phyloP scores from a whole-genome alignment of 1,284 basidiomycete genomes.

The Pholiota adiposa region DNA sequence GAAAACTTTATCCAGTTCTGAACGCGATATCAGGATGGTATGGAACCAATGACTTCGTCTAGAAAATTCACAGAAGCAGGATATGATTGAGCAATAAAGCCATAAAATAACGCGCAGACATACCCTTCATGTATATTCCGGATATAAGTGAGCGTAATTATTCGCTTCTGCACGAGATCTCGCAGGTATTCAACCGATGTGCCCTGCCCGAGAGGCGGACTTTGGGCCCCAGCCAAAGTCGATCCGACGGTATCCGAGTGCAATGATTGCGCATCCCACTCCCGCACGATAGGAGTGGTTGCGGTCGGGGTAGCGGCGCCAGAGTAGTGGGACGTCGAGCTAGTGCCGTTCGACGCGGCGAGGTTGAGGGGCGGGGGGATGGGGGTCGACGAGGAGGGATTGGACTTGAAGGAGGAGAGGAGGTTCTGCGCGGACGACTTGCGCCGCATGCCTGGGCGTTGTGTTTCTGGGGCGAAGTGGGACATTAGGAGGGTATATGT shows the following conservation, averaged over 20 bases:
- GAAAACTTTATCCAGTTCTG: constrained; percentile 76
- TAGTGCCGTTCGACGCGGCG: constrained; percentile 33
- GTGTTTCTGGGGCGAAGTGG: constrained; percentile 36
- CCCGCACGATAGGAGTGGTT: constrained; percentile 51
- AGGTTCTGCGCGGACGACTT: constrained; percentile 86
- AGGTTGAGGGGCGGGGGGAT: constrained; percentile 35
- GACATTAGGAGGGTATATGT: constrained; percentile 33
- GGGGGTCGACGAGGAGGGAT: constrained; percentile 24
- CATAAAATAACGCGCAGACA: constrained; percentile 32
- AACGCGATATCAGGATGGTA: constrained; percentile 76
- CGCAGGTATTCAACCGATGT: constrained; percentile 77
- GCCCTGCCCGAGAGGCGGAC: constrained; percentile 55
- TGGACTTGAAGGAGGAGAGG: constrained; percentile 72
- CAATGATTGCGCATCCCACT: constrained; percentile 72
- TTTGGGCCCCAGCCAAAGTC: constrained; percentile 41
- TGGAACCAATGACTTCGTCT: constrained; percentile 88
- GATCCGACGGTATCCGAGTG: constrained; percentile 53
- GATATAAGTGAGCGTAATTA: constrained; percentile 83
- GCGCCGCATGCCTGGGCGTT: constrained; percentile 72
- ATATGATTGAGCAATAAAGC: constrained; percentile 5
- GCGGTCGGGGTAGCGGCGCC: constrained; percentile 46
- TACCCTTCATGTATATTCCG: constrained; percentile 85
- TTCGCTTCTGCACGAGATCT: constrained; percentile 80
- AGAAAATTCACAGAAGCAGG: constrained; percentile 8
- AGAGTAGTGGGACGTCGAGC: constrained; percentile 36